A percentile compares a stretch with the other conserved stretches of the same genome.
Conservation (phyloP, 2,329 filamentous ascomycete genomes). For the Arthroderma sp. region DNA sequence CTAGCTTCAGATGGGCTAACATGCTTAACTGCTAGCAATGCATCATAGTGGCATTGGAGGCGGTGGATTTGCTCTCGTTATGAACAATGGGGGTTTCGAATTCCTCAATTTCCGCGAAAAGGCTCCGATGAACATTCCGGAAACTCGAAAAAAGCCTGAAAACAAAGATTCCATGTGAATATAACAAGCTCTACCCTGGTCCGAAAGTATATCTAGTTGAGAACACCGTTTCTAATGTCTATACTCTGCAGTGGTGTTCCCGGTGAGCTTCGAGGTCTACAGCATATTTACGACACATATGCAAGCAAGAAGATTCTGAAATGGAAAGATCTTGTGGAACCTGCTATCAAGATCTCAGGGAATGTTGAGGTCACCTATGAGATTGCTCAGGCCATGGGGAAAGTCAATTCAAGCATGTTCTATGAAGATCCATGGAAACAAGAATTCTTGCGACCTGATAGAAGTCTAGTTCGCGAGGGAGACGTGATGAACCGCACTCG, state of each 20-base stretch:
- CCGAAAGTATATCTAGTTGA: too few relatives aligned
- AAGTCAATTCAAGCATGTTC: slow-evolving; percentile 49
- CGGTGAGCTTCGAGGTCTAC: slow-evolving; percentile 57
- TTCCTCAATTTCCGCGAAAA: slow-evolving; percentile 82
- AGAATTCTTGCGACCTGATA: slow-evolving; percentile 70
- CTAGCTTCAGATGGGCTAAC: background rate
- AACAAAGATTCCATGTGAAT: background rate
- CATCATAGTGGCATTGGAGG: slow-evolving; percentile 74
- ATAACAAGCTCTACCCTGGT: too few relatives aligned
- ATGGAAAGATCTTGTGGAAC: slow-evolving; percentile 59
- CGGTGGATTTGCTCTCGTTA: slow-evolving; percentile 75
- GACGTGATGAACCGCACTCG: slow-evolving; percentile 68
- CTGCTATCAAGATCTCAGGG: slow-evolving; percentile 61
- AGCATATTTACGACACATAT: slow-evolving; percentile 56
- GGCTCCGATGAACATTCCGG: slow-evolving; percentile 43
- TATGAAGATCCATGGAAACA: slow-evolving; percentile 66
- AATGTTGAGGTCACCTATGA: slow-evolving; percentile 65
- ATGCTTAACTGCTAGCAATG: slow-evolving; percentile 37
- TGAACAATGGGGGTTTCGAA: slow-evolving; percentile 55
- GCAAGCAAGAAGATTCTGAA: slow-evolving; percentile 38
- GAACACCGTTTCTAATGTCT: too few relatives aligned
- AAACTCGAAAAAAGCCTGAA: background rate
- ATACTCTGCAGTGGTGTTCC: slow-evolving; percentile 36
- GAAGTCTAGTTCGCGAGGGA: slow-evolving; percentile 55
- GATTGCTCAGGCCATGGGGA: slow-evolving; percentile 44